Percentiles rank a stretch among this genome's conserved stretches.
phyloP scores from a whole-genome alignment of 2,329 filamentous ascomycete species.

The Fusarium musae region DNA sequence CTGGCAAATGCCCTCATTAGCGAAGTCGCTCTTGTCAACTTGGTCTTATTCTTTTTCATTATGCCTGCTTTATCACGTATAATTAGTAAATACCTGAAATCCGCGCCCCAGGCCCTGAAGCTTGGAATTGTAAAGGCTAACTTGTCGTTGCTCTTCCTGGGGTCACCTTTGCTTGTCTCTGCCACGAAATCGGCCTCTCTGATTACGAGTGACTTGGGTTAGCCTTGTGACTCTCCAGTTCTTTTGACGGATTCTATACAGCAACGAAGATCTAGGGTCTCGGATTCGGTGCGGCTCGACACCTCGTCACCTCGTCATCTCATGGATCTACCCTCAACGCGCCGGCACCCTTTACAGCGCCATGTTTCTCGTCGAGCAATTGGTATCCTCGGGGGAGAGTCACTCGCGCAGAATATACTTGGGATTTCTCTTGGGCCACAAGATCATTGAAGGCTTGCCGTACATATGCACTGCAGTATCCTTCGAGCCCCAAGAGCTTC shows the following conservation, averaged over 20 bases:
- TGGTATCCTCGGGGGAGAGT: no score
- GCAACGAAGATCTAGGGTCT: neutral
- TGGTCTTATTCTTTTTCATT: neutral
- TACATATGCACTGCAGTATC: neutral
- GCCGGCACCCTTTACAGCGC: neutral
- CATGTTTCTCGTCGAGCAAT: neutral
- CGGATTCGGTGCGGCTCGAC: neutral
- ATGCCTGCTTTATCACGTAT: neutral
- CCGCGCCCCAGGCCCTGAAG: neutral
- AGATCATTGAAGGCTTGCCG: neutral
- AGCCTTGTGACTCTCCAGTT: rapidly evolving
- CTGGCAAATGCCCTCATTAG: neutral
- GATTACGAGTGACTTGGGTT: neutral
- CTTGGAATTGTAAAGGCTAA: neutral
- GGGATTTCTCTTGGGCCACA: no score
- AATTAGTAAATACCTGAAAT: neutral
- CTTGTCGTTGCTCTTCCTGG: neutral
- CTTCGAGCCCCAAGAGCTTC: neutral
- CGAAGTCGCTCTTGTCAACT: neutral
- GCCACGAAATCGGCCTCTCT: neutral
- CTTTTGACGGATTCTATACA: neutral
- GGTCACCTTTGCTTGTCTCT: neutral
- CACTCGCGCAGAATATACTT: neutral
- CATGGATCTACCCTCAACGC: neutral
- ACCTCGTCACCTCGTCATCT: neutral